These are phyloP conservation scores for Neopestalotiopsis rosae DNA, from an alignment of 2,329 filamentous ascomycete species.

Conservation along the genomic window DNA sequence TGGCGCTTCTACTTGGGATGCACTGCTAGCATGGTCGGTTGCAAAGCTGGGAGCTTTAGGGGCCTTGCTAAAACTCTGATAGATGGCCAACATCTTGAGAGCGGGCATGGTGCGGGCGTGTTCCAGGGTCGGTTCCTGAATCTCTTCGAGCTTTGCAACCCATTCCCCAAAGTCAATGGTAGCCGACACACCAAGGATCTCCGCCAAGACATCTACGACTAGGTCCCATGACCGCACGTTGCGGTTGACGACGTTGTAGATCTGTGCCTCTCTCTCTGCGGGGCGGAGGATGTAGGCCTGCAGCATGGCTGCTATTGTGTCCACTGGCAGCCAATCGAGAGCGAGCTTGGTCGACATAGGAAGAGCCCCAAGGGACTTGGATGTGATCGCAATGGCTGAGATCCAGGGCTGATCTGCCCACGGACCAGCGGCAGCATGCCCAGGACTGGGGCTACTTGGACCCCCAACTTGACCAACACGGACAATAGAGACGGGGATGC, in stretches of 20 bases:
- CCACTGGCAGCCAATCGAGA: constrained; percentile 27
- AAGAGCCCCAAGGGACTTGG: constrained; percentile 21
- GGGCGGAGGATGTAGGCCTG: constrained; percentile 14
- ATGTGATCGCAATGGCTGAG: constrained; percentile 25
- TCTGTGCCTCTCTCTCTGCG: not conserved
- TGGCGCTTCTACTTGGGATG: not conserved
- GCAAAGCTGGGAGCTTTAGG: not conserved
- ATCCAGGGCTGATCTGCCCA: constrained; percentile 32
- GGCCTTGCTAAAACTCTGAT: not conserved
- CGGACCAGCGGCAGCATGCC: not conserved
- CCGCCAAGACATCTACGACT: not conserved
- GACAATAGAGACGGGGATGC: constrained; percentile 25
- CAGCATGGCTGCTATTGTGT: constrained; percentile 24
- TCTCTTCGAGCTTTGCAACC: not conserved
- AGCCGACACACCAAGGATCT: not conserved
- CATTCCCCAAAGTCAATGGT: not conserved
- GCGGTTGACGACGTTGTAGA: constrained; percentile 21
- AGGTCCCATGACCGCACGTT: not conserved
- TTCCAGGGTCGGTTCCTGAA: not conserved
- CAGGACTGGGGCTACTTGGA: not conserved
- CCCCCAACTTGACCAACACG: constrained; percentile 29
- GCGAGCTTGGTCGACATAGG: constrained; percentile 18
- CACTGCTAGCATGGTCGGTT: not conserved
- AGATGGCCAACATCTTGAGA: not conserved
- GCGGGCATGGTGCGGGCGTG: not conserved